Evolutionary conservation across 768 basidiomycete genomes (phyloP), one percentile per base, ranked within the genome.

Genomic region (Peribolospora kevripleyi): DNA sequence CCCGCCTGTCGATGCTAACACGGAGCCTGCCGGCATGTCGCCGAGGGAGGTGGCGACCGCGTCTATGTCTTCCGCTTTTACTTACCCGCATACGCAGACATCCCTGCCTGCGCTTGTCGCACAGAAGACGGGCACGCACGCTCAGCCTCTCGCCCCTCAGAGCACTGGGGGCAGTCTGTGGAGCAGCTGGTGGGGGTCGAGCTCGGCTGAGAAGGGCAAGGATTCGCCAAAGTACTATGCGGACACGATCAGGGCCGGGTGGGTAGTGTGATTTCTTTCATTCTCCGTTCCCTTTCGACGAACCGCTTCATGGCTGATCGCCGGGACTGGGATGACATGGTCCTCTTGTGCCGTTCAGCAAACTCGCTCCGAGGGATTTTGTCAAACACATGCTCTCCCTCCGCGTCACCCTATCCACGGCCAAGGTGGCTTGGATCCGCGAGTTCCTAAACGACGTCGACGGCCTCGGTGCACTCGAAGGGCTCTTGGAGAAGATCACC

Each of bases 321-420:
- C 48, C 7, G 46, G 46, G 9, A 56, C 25, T 25, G 25, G n/a
- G 42, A n/a, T 25, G 25, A 25, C 25, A 25, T 25, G 25, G 25
- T 25, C 25, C 25, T 25, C 25, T 25, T 25, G 25, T 25, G 25
- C 25, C 25, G 25, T 25, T 25, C 25, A 64, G 62, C 51, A 82
- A 73, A 61, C 60, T 71, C 4, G 68, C 71, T 7, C 78, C 81
- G 60, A 67, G 73, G 45, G 78, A 76, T 62, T 72, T 87, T 38
- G 72, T 75, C 52, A 86, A 83, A 63, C 78, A 83, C 61, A 70
- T 93, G 2, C 81, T 86, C 47, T 77, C 80, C 1, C 71, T 95
- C 13, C 78, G 87, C 3, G 82, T 88, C 0, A 82, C 85, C 62
- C 70, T 93, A 1, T 84, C 86, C 3, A 88, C 86, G 0, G 83